A percentile compares a stretch with the other conserved stretches of the same genome.
These are phyloP conservation scores for Pestalotiopsis sp. DNA, from an alignment of 2,329 filamentous ascomycete species.

Conservation along the genomic window DNA sequence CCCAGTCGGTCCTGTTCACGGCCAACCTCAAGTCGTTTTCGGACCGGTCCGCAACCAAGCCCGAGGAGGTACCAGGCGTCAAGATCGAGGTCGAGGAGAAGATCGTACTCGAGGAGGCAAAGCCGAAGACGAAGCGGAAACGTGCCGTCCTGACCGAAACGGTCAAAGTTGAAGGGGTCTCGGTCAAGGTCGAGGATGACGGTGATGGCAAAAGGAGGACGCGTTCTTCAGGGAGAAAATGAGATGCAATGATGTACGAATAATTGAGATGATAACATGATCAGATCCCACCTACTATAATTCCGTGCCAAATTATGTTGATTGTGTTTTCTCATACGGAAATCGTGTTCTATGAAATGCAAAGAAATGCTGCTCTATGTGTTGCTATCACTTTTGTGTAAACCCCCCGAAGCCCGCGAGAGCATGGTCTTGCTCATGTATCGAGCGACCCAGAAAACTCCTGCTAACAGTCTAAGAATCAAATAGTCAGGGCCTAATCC, in stretches of 20 bases:
- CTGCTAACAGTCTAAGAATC: not conserved
- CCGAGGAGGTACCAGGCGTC: conserved; percentile 22
- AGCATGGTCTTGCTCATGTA: not conserved
- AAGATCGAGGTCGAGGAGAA: conserved; percentile 32
- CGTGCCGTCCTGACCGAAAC: conserved; percentile 20
- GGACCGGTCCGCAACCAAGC: conserved; percentile 54
- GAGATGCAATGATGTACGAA: not conserved
- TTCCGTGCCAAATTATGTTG: not conserved
- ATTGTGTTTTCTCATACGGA: not conserved
- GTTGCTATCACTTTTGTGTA: not conserved
- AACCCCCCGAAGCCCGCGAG: not conserved
- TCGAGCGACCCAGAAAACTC: not conserved
- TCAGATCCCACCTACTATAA: not conserved
- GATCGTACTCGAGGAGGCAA: conserved; percentile 11
- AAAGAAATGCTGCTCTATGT: not conserved
- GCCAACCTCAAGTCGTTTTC: conserved; percentile 88
- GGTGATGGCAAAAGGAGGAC: conserved; percentile 6
- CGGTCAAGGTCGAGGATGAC: conserved; percentile 1
- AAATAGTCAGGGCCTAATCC: not conserved
- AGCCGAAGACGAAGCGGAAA: conserved; percentile 4
- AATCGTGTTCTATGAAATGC: not conserved
- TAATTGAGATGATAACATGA: not conserved
- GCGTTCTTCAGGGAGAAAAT: not conserved
- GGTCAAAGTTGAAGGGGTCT: conserved; percentile 10
- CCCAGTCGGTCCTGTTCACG: conserved; percentile 94